A percentile compares a stretch with the other conserved stretches of the same genome.
Conservation (phyloP, 345 rosid species). For the Rhizophora mangle region DNA sequence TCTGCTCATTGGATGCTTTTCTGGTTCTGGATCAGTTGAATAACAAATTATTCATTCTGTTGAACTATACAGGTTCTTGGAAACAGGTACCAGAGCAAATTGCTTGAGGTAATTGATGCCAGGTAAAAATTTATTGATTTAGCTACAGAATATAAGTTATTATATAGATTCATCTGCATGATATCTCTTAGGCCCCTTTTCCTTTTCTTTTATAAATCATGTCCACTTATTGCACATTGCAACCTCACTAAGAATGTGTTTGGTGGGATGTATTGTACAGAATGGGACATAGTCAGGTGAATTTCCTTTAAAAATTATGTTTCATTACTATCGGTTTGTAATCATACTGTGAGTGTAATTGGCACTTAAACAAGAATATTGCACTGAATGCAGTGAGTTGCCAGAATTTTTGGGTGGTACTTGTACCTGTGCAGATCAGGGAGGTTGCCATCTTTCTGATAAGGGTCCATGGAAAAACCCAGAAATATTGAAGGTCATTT, state of each 20-base stretch:
- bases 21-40: slow-evolving; percentile 2
- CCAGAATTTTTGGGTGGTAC: slow-evolving; percentile 89
- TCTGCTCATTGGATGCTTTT: neutral
- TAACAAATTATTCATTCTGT: slow-evolving; percentile 7
- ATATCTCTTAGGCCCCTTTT: neutral
- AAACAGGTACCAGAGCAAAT: slow-evolving; percentile 72
- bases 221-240: too few relatives aligned
- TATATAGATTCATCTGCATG: neutral
- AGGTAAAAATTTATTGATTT: slow-evolving; percentile 38
- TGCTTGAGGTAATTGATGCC: slow-evolving; percentile 87
- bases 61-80: slow-evolving; percentile 80
- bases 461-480: slow-evolving; percentile 99
- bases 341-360: neutral
- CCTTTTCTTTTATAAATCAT: neutral
- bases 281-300: too few relatives aligned
- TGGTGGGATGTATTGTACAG: too few relatives aligned
- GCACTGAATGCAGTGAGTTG: slow-evolving; percentile 60
- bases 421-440: slow-evolving; percentile 80
- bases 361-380: neutral
- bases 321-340: too few relatives aligned
- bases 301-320: too few relatives aligned
- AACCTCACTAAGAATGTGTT: too few relatives aligned
- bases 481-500: slow-evolving; percentile 63
- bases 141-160: slow-evolving; percentile 3
- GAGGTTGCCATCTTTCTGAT: slow-evolving; percentile 95